Conservation (phyloP, 768 basidiomycete species). For the Coprinellus aureogranulatus region DNA sequence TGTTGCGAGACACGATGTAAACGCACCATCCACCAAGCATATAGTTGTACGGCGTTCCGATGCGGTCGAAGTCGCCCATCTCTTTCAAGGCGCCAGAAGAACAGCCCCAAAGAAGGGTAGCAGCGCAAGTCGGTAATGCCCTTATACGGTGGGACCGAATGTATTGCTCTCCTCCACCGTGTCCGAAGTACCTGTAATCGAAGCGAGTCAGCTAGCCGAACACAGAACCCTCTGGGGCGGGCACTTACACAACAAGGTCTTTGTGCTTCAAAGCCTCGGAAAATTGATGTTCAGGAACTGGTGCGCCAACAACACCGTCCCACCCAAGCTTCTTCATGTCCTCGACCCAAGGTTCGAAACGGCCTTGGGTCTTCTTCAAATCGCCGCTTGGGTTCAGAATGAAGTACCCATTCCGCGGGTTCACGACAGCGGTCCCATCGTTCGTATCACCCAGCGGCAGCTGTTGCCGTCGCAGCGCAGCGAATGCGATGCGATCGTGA, state of each 20-base stretch:
- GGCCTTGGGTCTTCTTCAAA: constrained; percentile 74
- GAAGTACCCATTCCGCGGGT: constrained; percentile 72
- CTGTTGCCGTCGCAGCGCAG: constrained; percentile 38
- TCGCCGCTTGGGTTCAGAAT: constrained; percentile 94
- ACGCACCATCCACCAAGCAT: constrained; percentile 97
- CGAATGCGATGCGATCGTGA: constrained; percentile 72
- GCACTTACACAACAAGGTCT: constrained; percentile 87
- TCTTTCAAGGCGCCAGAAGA: constrained; percentile 87
- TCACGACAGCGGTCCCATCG: constrained; percentile 50
- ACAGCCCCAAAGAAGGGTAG: constrained; percentile 98
- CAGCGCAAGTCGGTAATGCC: constrained; percentile 80
- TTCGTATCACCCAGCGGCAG: constrained; percentile 14
- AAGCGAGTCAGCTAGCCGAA: background rate
- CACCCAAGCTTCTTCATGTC: constrained; percentile 75
- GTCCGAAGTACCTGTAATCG: constrained; percentile 83
- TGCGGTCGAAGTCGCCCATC: constrained; percentile 91
- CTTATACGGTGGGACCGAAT: constrained; percentile 83
- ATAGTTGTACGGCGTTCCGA: constrained; percentile 91
- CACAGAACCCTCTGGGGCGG: background rate
- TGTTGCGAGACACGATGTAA: background rate
- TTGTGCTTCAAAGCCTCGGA: constrained; percentile 64
- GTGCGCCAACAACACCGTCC: constrained; percentile 74
- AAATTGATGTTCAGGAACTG: constrained; percentile 84
- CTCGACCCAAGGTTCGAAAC: constrained; percentile 76
- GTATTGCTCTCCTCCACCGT: constrained; percentile 95